These are phyloP conservation scores for Cryptosporidium sp. DNA, from an alignment of 169 alveolate species.

Conservation along the genomic window DNA sequence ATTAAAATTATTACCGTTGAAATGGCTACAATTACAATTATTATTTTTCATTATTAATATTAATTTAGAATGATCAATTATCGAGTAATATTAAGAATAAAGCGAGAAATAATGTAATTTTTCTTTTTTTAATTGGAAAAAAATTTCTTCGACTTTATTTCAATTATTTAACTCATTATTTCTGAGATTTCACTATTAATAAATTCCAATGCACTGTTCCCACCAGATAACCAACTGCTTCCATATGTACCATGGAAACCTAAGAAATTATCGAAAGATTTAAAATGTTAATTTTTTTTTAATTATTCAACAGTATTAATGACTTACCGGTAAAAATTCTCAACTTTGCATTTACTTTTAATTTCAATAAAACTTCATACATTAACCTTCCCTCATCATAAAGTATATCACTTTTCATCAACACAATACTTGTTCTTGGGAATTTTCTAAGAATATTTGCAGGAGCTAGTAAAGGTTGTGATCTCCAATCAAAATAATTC, in stretches of 20 bases:
- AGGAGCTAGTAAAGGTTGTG: constrained; percentile 62
- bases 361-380: constrained; percentile 28
- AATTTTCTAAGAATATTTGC: constrained; percentile 23
- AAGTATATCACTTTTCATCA: constrained; percentile 44
- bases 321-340: constrained; percentile 34
- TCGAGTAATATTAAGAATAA: not conserved
- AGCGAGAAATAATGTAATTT: not conserved
- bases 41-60: not conserved
- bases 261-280: not conserved
- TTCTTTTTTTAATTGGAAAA: not conserved
- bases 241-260: constrained; percentile 72
- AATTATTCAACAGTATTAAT: not conserved
- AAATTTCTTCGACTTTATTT: not conserved
- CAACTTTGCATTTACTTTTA: constrained; percentile 12
- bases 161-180: not conserved
- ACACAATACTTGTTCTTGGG: constrained; percentile 47
- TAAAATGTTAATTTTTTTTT: no score
- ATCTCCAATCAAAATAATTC: constrained; percentile 59
- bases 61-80: not conserved
- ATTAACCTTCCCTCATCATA: constrained; percentile 54
- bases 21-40: not conserved
- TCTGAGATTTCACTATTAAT: constrained; percentile 26
- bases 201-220: constrained; percentile 34
- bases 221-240: constrained; percentile 38
- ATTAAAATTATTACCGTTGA: not conserved